Base-by-base conservation (phyloP, 192 early-diverging fungal genomes). In the Neocallimastix lanati region DNA sequence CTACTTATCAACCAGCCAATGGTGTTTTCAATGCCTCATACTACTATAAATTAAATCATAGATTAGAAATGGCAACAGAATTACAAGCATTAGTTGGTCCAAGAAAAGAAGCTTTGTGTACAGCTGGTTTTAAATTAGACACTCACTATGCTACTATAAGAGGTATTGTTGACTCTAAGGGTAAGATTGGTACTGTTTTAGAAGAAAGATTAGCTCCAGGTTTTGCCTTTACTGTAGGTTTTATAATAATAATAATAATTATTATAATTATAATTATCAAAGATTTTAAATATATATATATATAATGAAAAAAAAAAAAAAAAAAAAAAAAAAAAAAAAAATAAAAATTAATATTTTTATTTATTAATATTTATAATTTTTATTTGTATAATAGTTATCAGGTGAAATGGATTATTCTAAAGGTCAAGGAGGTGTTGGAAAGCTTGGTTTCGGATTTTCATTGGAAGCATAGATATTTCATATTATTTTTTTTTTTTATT, bases 401-500 rank as follows among this genome's bases (percentile, higher is more conserved):
- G 96, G 95, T 79, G 98, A 99, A 85, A 90, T 99, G 84, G 98
- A 99, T 85, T 98, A 99, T 82, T 88, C 93, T 79, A 96, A 97
- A 90, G 92, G 87, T 28, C 37, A 38, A 38, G 37, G 37, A 14
- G 37, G 37, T 38, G 37, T 38, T 38, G 37, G 37, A 14, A 38
- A 38, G 14, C 37, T 38, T 38, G 37, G 37, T 38, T 38, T 38
- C 14, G 37, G 37, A 38, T 38, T 38, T 13, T 38, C 37, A 38
- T 38, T 38, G 14, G 37, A 38, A 38, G 37, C 37, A 14, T 38
- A 38, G 14, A n/a, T n/a, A n/a, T n/a, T n/a, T n/a, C n/a, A n/a
- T n/a, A n/a, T n/a, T n/a, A n/a, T n/a, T n/a, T n/a, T n/a, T n/a
- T n/a, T n/a, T n/a, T n/a, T n/a, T n/a, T n/a, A n/a, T n/a, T n/a